Evolutionary conservation across 495 filamentous ascomycete genomes (phyloP), one percentile per base, ranked within the genome.

Genomic region (Aspergillus leporis): DNA sequence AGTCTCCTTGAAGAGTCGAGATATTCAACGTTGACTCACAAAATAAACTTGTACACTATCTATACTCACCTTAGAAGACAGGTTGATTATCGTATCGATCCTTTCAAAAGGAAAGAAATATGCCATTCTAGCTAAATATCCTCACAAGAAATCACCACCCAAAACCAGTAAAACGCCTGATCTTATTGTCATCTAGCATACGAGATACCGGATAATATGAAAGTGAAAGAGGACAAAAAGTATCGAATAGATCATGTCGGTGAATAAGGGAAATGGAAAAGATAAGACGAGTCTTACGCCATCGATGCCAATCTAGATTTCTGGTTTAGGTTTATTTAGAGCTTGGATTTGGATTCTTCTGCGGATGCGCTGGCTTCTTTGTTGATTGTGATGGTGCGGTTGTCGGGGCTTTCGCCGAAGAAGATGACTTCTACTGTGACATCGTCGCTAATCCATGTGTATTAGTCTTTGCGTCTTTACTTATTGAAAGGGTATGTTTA

Each of bases 341-440:
- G 74, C 63, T 87, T 89, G 19, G 87, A 66, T 67, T 89, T 87
- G 21, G 75, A 55, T 14, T 79, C 74, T 4, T 75, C 70, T 56
- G 74, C 75, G 5, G 81, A 67, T 32, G 90, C 91, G 55, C 86
- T 95, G 3, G 93, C 94, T 66, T 97, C 94, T 63, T 86, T 74
- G 74, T 97, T 98, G 34, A 93, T 70, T 5, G 87, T 81, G 4
- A 98, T 86, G 55, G 88, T 86, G 21, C 92, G 90, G 60, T 79
- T 85, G 57, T 90, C 83, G n/a, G 73, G 65, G 22, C 87, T 84
- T 45, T 96, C 83, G 40, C 94, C 94, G 66, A 98, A 98, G 83
- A 98, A 98, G 69, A 98, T 95, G 43, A 98, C 94, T 75, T 98
- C 92, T 25, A 98, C 95, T 0, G 94, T 98, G 47, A 98, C 78